These are phyloP conservation scores for Wolfiporia cocos DNA, from an alignment of 1,284 basidiomycete species.

Conservation along the genomic window DNA sequence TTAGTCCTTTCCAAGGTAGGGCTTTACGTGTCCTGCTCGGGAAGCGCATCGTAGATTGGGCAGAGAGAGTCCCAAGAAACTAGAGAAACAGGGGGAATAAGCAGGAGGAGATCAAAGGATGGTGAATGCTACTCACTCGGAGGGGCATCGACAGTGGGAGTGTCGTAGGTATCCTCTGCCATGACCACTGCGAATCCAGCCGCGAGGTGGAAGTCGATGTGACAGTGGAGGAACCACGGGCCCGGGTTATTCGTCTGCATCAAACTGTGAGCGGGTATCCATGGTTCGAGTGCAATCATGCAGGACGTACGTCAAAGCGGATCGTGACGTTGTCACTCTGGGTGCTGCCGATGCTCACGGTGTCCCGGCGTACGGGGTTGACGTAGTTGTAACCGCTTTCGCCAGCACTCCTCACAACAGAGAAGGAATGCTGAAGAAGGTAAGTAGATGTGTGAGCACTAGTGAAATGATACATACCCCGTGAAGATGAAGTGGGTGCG, in stretches of 20 bases:
- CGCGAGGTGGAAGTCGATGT: slow-evolving; percentile 27
- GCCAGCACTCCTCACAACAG: slow-evolving; percentile 16
- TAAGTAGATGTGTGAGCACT: neutral
- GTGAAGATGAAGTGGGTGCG: slow-evolving; percentile 37
- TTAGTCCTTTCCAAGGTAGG: too few species aligned
- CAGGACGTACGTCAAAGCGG: slow-evolving; percentile 18
- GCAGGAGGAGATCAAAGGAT: neutral
- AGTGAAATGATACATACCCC: slow-evolving; percentile 22
- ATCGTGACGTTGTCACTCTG: slow-evolving; percentile 19
- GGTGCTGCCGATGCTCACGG: slow-evolving; percentile 20
- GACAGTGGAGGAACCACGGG: slow-evolving; percentile 29
- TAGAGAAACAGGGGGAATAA: slow-evolving; percentile 1
- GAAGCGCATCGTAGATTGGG: slow-evolving; percentile 11
- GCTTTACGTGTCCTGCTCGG: too few species aligned
- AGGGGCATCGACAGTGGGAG: slow-evolving; percentile 9
- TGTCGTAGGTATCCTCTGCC: slow-evolving; percentile 22
- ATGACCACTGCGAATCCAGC: slow-evolving; percentile 26
- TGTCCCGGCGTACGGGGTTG: slow-evolving; percentile 29
- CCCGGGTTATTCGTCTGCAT: slow-evolving; percentile 23
- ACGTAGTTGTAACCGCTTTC: slow-evolving; percentile 26
- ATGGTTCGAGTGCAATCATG: neutral
- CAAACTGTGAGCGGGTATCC: neutral
- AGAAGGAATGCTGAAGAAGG: slow-evolving; percentile 17
- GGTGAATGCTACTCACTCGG: slow-evolving; percentile 10
- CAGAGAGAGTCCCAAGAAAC: slow-evolving; percentile 14